phyloP scores from a whole-genome alignment of 164 flowering plant genomes.

The Magnolia sinica region DNA sequence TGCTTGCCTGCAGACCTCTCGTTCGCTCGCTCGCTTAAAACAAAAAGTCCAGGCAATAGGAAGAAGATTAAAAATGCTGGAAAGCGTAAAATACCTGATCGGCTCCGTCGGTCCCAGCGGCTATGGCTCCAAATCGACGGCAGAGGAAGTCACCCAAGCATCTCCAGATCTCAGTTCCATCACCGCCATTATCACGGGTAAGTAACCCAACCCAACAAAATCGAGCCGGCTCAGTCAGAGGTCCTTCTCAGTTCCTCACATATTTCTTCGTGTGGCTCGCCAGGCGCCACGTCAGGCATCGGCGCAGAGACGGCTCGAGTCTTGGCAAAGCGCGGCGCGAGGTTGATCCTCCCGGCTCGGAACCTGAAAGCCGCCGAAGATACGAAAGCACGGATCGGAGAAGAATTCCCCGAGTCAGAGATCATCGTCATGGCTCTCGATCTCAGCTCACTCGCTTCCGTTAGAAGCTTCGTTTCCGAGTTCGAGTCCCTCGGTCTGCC shows the following conservation, averaged over 20 bases:
- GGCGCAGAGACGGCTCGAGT: slow-evolving; percentile 97
- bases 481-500: slow-evolving; percentile 22
- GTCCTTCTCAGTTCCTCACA: neutral
- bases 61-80: slow-evolving; percentile 45
- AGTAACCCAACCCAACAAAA: neutral
- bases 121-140: slow-evolving; percentile 85
- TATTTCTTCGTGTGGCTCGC: slow-evolving; percentile 2
- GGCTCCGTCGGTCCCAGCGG: slow-evolving; percentile 76
- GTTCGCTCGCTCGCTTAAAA: neutral
- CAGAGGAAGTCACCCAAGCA: slow-evolving; percentile 69
- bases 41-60: neutral
- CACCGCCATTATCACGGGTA: slow-evolving; percentile 94
- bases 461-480: slow-evolving; percentile 28
- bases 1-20: neutral
- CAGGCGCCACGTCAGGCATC: slow-evolving; percentile 96
- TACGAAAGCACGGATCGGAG: slow-evolving; percentile 51
- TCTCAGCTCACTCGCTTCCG: slow-evolving; percentile 82
- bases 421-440: slow-evolving; percentile 79
- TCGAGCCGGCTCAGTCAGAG: neutral
- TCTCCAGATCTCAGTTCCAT: slow-evolving; percentile 46
- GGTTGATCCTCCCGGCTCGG: slow-evolving; percentile 79
- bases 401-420: slow-evolving; percentile 63
- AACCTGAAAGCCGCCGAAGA: slow-evolving; percentile 81
- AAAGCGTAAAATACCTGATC: slow-evolving; percentile 61
- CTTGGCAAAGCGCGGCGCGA: slow-evolving; percentile 76